Percentiles rank a stretch among this genome's conserved stretches.
Evolutionary conservation across 768 basidiomycete genomes (phyloP).

Genomic region (Boletus pseudo-olivaceus): DNA sequence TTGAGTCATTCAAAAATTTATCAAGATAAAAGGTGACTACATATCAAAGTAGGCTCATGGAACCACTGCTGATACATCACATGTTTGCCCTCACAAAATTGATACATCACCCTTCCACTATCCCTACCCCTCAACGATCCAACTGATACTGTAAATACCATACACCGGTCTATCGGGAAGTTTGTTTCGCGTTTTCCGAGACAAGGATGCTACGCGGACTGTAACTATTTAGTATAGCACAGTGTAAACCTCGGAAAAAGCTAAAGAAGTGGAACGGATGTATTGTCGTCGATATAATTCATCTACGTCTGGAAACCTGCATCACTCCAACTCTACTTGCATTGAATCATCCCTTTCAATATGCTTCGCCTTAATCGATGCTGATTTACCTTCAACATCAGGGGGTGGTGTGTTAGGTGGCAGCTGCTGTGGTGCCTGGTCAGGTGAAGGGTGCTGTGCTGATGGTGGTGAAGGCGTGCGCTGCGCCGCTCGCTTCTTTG

Average conservation of each 20-base stretch:
- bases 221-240: constrained; percentile 3
- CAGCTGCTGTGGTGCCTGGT: constrained; percentile 4
- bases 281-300: not conserved
- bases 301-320: not conserved
- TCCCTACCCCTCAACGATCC: no score
- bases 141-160: no score
- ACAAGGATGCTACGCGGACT: not conserved
- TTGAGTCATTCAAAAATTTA: no score
- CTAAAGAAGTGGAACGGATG: constrained; percentile 6
- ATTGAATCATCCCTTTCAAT: constrained; percentile 5
- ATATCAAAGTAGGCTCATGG: no score
- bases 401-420: not conserved
- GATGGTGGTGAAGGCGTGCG: constrained; percentile 30
- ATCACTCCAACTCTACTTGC: constrained; percentile 15
- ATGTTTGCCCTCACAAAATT: no score
- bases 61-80: no score
- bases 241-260: not conserved
- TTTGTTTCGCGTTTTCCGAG: not conserved
- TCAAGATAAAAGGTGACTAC: no score
- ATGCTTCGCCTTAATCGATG: not conserved
- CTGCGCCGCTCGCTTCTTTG: constrained; percentile 26
- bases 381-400: not conserved
- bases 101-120: no score
- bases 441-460: constrained; percentile 6
- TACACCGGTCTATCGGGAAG: no score